Conservation (phyloP, 441 rosid species). For the Gossypium schwendimanii region DNA sequence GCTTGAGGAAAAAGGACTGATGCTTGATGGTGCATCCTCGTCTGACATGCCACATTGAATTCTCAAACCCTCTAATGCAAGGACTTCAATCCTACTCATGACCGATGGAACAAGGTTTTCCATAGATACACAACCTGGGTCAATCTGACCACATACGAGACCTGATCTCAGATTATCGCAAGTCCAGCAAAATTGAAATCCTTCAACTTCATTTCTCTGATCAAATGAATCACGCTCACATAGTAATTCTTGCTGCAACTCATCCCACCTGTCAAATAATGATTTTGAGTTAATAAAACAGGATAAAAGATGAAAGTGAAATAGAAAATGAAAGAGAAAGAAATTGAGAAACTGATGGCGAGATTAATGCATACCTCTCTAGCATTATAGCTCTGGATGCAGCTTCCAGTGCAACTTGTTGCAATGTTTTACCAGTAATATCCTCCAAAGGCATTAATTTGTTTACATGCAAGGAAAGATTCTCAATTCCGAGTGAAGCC, state of each 20-base stretch:
- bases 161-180: constrained; percentile 7
- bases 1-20: constrained; percentile 22
- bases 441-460: constrained; percentile 68
- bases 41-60: constrained; percentile 62
- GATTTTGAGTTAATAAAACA: not conserved
- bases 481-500: constrained; percentile 46
- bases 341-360: not conserved
- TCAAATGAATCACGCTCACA: constrained; percentile 14
- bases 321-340: not conserved
- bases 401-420: constrained; percentile 39
- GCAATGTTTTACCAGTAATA: constrained; percentile 48
- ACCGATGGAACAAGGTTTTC: constrained; percentile 37
- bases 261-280: constrained; percentile 25
- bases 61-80: constrained; percentile 55
- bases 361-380: constrained; percentile 30
- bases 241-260: constrained; percentile 18
- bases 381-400: constrained; percentile 6
- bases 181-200: constrained; percentile 14
- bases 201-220: constrained; percentile 22
- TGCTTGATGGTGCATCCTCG: constrained; percentile 47
- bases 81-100: constrained; percentile 45
- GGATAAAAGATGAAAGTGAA: not conserved
- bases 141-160: constrained; percentile 14
- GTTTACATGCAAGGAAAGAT: constrained; percentile 35
- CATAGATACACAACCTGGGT: constrained; percentile 26